Base-by-base conservation (phyloP, 352 stramenopile species). In the Globisporangium recalcitrans region DNA sequence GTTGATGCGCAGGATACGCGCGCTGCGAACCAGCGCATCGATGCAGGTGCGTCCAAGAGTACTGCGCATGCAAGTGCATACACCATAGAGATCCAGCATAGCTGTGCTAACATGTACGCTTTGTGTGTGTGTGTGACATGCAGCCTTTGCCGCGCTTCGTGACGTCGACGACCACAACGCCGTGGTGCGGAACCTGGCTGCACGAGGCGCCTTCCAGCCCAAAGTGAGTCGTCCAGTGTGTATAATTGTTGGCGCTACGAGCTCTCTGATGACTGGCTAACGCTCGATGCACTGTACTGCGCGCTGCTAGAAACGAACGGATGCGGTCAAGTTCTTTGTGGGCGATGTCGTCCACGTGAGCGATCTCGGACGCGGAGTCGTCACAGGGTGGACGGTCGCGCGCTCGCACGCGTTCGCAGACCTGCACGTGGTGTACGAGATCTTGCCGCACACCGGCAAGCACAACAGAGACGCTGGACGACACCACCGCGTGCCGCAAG, bases 101-200 rank as follows among this genome's bases (percentile, higher is more conserved):
- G 29, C 34, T 21, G 34, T 32, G 31, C 29, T 60, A 5, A 34
- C 47, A 1, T 38, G 52, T 46, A 44, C 19, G 16, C 26, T 27
- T 65, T 53, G 34, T 26, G 10, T 38, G 31, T 31, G 13, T 65
- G 27, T 46, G 4, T 56, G 29, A 34, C 13, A 26, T 29, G 38
- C 65, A 70, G 84, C 73, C 0, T 95, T 95, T 56, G 59, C 71
- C 1, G 62, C 70, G 16, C 55, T 95, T 2, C 77, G 74, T 13
- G 56, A 75, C 10, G 64, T 95, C 10, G 80, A 90, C 47, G 72
- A 90, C 55, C 84, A 95, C 40, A 91, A 91, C 52, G 78, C 80
- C 0, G 60, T 92, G 11, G 69, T 91, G 21, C 60, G 73, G 5
- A 64, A 80, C 40, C 72, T 90, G 31, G 63, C 64, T 9, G 69